These are phyloP conservation scores for Perkinsus chesapeaki DNA, from an alignment of 169 alveolate genomes.

Conservation along the genomic window DNA sequence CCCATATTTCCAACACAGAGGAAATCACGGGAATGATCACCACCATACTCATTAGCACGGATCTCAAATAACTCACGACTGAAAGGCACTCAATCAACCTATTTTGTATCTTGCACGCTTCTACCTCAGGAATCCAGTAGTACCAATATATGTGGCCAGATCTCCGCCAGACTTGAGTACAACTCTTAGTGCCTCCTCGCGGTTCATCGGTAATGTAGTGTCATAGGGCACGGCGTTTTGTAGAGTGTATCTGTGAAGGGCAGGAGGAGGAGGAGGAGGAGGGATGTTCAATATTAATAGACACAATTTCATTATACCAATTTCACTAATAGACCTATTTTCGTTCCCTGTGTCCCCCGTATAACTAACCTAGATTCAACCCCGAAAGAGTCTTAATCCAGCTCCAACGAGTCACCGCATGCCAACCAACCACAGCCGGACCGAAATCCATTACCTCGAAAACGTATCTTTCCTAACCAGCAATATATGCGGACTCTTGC, in stretches of 20 bases:
- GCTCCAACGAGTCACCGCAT: too few species aligned
- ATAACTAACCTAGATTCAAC: too few species aligned
- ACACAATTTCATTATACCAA: too few species aligned
- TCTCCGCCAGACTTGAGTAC: constrained; percentile 10
- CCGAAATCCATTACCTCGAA: neutral
- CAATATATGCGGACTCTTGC: neutral
- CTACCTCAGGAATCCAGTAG: neutral
- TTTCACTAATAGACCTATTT: too few species aligned
- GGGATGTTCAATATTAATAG: neutral
- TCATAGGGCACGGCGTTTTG: neutral
- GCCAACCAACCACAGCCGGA: too few species aligned
- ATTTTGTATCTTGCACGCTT: neutral
- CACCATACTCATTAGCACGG: constrained; percentile 39
- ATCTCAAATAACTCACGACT: constrained; percentile 53
- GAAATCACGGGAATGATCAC: constrained; percentile 35
- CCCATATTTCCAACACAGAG: constrained; percentile 66
- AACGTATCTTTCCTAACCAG: neutral
- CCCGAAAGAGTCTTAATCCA: too few species aligned
- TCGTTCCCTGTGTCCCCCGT: too few species aligned
- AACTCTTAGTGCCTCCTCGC: constrained; percentile 47
- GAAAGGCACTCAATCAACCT: neutral
- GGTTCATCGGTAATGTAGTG: constrained; percentile 20
- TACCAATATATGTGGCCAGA: neutral
- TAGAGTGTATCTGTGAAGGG: neutral
- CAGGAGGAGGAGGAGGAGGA: neutral